phyloP scores from a whole-genome alignment of 805 yeast genomes.

The Suhomyces canberraensis region DNA sequence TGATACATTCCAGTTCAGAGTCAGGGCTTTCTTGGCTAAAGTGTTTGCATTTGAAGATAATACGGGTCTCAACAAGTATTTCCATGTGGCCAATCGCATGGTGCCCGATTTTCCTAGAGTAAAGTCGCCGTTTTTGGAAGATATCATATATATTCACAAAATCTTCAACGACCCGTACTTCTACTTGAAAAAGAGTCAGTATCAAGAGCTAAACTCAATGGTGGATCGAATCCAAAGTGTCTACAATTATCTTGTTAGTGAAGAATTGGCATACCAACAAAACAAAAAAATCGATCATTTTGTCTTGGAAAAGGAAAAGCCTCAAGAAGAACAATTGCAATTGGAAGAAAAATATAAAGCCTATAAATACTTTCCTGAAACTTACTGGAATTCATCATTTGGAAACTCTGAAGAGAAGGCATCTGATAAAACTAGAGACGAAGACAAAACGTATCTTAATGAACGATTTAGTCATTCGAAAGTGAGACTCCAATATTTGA shows the following conservation, averaged over 20 bases:
- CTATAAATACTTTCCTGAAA: slow-evolving; percentile 32
- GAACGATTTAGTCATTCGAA: slow-evolving; percentile 25
- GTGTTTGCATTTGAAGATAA: slow-evolving; percentile 39
- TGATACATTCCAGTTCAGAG: slow-evolving; percentile 35
- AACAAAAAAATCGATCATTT: slow-evolving; percentile 15
- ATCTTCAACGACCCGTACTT: slow-evolving; percentile 36
- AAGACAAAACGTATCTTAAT: slow-evolving; percentile 24
- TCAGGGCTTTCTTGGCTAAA: slow-evolving; percentile 31
- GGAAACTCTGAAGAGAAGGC: slow-evolving; percentile 17
- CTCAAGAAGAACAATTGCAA: slow-evolving; percentile 14
- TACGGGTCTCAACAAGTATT: slow-evolving; percentile 43
- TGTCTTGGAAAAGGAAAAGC: slow-evolving; percentile 12
- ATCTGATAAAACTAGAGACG: slow-evolving; percentile 15
- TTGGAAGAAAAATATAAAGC: slow-evolving; percentile 17
- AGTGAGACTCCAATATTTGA: slow-evolving; percentile 23
- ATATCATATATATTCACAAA: slow-evolving; percentile 27
- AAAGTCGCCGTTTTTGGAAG: slow-evolving; percentile 27
- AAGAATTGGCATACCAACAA: slow-evolving; percentile 23
- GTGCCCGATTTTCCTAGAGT: slow-evolving; percentile 21
- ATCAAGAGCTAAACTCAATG: slow-evolving; percentile 17
- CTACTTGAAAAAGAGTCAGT: slow-evolving; percentile 21
- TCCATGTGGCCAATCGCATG: slow-evolving; percentile 26
- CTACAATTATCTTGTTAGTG: slow-evolving; percentile 25
- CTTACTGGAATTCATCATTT: slow-evolving; percentile 33
- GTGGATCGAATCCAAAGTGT: slow-evolving; percentile 27